Evolutionary conservation across 352 stramenopile genomes (phyloP), one percentile per base, ranked within the genome.

Genomic region (Phytophthora constricta): DNA sequence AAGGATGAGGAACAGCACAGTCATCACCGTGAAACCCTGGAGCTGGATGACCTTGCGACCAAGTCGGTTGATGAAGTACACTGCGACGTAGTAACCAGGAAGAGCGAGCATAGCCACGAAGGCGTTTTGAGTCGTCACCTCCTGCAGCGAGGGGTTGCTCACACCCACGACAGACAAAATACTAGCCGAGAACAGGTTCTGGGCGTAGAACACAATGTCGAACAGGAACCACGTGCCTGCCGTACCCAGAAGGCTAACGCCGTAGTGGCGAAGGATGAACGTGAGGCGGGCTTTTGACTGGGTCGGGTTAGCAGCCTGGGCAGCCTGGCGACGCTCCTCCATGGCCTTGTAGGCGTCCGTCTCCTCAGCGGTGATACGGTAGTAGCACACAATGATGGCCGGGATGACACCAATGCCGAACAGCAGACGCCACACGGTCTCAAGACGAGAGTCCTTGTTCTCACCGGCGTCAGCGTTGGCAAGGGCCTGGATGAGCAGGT

Each of bases 211-310:
- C 2, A 92, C 80, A 53, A 96, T 89, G 60, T 95, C 89, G 61
- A 95, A 93, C 11, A 95, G 79, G 65, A 96, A 94, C 87, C 89
- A 96, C 49, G 82, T 83, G 57, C 82, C 85, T 0, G 88, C 86
- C 37, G 81, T 91, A 1, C 86, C 88, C 5, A 95, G 31, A 5
- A 96, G 64, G 13, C 71, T 65, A 17, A 65, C 54, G 16, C 80
- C 69, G 60, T 89, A 89, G 66, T 91, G 57, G 5, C 67, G 68
- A 17, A 85, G 23, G 26, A 91, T 84, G 63, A 89, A 84, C 4
- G 19, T 22, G 9, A 90, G 23, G 34, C 47, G 50, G 42, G 68
- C 48, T n/a, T 22, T 39, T 34, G 23, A 19, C 9, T 50, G 33
- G 4, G 39, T 65, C 13, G 58, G 28, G 50, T 64, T 61, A 16